phyloP scores from a whole-genome alignment of 2,329 filamentous ascomycete genomes.

The Claviceps sp. region DNA sequence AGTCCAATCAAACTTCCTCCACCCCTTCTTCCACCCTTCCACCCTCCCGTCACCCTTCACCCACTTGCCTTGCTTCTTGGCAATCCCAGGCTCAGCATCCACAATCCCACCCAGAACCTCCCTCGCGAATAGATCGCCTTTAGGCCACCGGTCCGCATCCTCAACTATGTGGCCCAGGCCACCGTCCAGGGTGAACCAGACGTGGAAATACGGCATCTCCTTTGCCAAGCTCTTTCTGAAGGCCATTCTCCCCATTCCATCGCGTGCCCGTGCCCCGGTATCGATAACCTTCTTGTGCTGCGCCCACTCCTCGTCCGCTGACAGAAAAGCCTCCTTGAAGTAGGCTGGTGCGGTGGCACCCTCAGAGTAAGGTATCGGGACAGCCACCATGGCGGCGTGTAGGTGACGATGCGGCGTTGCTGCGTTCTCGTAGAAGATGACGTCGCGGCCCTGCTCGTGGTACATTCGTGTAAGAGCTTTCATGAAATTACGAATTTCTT shows the following conservation, averaged over 20 bases:
- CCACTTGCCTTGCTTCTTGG: slow-evolving; percentile 89
- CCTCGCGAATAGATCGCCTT: slow-evolving; percentile 80
- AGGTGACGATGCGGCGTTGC: slow-evolving; percentile 62
- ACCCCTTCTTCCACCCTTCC: slow-evolving; percentile 69
- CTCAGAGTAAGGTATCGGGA: slow-evolving; percentile 83
- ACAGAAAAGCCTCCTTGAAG: slow-evolving; percentile 86
- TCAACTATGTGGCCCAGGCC: slow-evolving; percentile 89
- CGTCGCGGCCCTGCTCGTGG: slow-evolving; percentile 80
- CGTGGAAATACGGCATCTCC: slow-evolving; percentile 98
- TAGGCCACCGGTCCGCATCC: slow-evolving; percentile 72
- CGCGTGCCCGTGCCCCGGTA: slow-evolving; percentile 47
- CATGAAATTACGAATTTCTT: slow-evolving; percentile 98
- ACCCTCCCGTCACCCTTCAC: slow-evolving; percentile 52
- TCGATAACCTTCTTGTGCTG: slow-evolving; percentile 94
- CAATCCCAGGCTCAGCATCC: slow-evolving; percentile 64
- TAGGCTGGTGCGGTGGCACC: slow-evolving; percentile 87
- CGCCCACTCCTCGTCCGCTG: slow-evolving; percentile 82
- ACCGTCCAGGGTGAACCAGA: slow-evolving; percentile 87
- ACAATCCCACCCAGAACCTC: slow-evolving; percentile 90
- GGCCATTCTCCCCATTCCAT: slow-evolving; percentile 61
- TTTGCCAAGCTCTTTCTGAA: slow-evolving; percentile 76
- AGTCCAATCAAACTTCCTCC: slow-evolving; percentile 89
- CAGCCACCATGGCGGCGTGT: slow-evolving; percentile 74
- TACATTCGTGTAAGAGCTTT: slow-evolving; percentile 91
- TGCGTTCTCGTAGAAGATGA: slow-evolving; percentile 96